Evolutionary conservation across 768 basidiomycete genomes (phyloP).

Genomic region (Dentipellis fragilis): DNA sequence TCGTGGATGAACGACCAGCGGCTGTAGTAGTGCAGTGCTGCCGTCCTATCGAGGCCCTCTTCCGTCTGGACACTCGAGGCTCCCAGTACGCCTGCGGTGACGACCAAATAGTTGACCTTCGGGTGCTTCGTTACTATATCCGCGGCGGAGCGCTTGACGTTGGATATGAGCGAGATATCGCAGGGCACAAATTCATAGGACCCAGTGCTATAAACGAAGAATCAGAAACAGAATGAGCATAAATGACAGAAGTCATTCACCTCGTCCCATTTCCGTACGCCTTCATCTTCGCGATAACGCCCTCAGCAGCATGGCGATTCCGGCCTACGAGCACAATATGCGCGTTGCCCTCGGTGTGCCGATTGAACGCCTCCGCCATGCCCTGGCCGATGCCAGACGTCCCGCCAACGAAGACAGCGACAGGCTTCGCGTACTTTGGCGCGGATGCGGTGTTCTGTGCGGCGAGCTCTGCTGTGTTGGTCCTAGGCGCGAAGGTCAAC

Average conservation of each 20-base stretch:
- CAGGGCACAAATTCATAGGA: conserved; percentile 41
- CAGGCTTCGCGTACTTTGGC: conserved; percentile 9
- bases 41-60: conserved; percentile 35
- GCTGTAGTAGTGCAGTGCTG: conserved; percentile 41
- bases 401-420: conserved; percentile 25
- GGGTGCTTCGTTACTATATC: conserved; percentile 24
- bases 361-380: conserved; percentile 35
- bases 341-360: conserved; percentile 35
- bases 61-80: conserved; percentile 29
- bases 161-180: conserved; percentile 43
- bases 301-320: conserved; percentile 37
- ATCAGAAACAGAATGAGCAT: too few relatives aligned
- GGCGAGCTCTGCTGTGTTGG: too few relatives aligned
- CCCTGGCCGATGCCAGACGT: conserved; percentile 30
- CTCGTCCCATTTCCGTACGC: neutral
- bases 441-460: neutral
- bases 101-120: conserved; percentile 44
- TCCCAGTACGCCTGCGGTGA: conserved; percentile 34
- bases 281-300: conserved; percentile 26
- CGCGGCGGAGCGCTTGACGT: conserved; percentile 29
- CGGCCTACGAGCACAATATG: conserved; percentile 45
- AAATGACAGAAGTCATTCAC: too few relatives aligned
- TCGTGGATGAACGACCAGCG: conserved; percentile 41
- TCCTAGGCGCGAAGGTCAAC: too few relatives aligned
- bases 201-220: neutral